Evolutionary conservation across 768 basidiomycete species (phyloP).

Genomic region (Cubamyces lactineus): DNA sequence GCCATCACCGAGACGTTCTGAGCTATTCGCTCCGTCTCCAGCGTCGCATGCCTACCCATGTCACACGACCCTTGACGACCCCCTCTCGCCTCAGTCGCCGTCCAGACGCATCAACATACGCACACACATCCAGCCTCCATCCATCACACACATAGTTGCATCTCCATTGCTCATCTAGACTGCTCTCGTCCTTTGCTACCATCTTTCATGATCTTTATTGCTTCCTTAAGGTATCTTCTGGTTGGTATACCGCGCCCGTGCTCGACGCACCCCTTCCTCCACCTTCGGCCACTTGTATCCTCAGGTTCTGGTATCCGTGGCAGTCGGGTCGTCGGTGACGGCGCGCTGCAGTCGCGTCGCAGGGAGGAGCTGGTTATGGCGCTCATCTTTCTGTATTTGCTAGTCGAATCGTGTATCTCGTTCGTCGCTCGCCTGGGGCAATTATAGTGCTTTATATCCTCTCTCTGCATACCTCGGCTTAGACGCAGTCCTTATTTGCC

Average conservation of each 20-base stretch:
- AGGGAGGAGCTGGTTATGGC: slow-evolving; percentile 11
- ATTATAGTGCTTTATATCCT: too few species aligned
- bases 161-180: slow-evolving; percentile 6
- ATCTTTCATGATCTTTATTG: background rate
- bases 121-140: background rate
- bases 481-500: too few species aligned
- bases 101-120: slow-evolving; percentile 3
- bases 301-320: slow-evolving; percentile 14
- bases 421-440: slow-evolving; percentile 6
- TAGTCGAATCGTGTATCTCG: slow-evolving; percentile 18
- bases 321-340: slow-evolving; percentile 13
- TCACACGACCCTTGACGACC: slow-evolving; percentile 12
- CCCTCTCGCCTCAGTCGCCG: background rate
- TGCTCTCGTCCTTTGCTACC: slow-evolving; percentile 4
- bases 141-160: background rate
- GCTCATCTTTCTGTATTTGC: slow-evolving; percentile 7
- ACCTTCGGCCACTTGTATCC: background rate
- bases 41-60: background rate
- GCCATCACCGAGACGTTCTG: slow-evolving; percentile 56
- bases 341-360: slow-evolving; percentile 16
- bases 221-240: slow-evolving; percentile 4
- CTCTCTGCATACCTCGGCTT: too few species aligned
- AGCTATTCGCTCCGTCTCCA: slow-evolving; percentile 13
- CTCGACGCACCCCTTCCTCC: slow-evolving; percentile 23
- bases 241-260: slow-evolving; percentile 13